Evolutionary conservation across 768 basidiomycete genomes (phyloP).

Genomic region (Kwoniella shandongensis): DNA sequence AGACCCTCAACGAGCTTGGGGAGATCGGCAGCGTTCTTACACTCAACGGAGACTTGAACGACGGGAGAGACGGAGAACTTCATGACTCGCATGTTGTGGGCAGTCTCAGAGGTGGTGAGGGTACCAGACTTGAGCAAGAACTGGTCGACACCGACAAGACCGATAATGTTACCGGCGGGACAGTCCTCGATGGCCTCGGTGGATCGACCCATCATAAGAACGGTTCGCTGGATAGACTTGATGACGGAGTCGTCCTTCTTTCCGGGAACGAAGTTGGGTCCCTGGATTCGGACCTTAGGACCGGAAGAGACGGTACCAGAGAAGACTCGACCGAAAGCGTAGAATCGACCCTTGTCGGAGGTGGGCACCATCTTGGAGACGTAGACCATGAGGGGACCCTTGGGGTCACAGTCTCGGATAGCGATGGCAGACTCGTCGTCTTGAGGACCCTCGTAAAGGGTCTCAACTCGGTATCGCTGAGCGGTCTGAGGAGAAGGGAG

Average conservation of each 20-base stretch:
- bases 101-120: conserved; percentile 94
- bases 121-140: conserved; percentile 99
- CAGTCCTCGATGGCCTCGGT: conserved; percentile 99
- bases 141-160: conserved; percentile 99
- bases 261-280: conserved; percentile 96
- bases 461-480: conserved; percentile 98
- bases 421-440: conserved; percentile 98
- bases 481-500: conserved; percentile 96
- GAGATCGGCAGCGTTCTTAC: conserved; percentile 98
- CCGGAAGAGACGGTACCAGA: conserved; percentile 95
- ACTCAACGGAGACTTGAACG: conserved; percentile 97
- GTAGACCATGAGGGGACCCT: conserved; percentile 93
- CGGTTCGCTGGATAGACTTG: conserved; percentile 97
- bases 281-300: conserved; percentile 98
- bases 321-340: conserved; percentile 99
- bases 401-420: conserved; percentile 97
- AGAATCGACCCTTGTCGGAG: conserved; percentile 99
- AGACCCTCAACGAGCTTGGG: conserved; percentile 99
- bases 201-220: conserved; percentile 99
- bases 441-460: conserved; percentile 99
- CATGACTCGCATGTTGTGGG: conserved; percentile 99
- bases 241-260: conserved; percentile 98
- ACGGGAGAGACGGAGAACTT: conserved; percentile 99
- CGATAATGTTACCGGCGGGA: conserved; percentile 96
- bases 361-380: conserved; percentile 99